phyloP scores from a whole-genome alignment of 768 basidiomycete species.

The Lentinula sp. region DNA sequence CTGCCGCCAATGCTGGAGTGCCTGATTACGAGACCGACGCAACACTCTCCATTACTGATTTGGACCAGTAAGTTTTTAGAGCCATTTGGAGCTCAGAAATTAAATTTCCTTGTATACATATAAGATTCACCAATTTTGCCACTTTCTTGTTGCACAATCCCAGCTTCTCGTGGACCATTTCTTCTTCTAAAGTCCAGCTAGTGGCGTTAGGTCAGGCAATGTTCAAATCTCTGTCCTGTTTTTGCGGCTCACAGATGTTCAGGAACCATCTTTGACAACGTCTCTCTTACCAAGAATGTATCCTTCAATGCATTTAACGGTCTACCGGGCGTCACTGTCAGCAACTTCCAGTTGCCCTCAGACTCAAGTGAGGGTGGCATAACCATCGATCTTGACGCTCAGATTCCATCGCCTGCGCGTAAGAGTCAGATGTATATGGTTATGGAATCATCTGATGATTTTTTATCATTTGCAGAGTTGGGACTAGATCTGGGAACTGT shows the following conservation, averaged over 20 bases:
- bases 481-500: slow-evolving; percentile 66
- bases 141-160: slow-evolving; percentile 59
- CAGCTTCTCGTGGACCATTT: slow-evolving; percentile 66
- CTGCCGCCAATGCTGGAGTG: slow-evolving; percentile 59
- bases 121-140: slow-evolving; percentile 60
- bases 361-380: slow-evolving; percentile 68
- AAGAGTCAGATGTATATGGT: slow-evolving; percentile 19
- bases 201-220: slow-evolving; percentile 36
- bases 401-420: slow-evolving; percentile 65
- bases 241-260: background rate
- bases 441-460: slow-evolving; percentile 10
- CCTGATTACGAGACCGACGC: slow-evolving; percentile 54
- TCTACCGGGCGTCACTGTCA: slow-evolving; percentile 64
- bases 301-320: slow-evolving; percentile 67
- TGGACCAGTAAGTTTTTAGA: slow-evolving; percentile 31
- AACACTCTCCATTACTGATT: slow-evolving; percentile 50
- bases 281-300: slow-evolving; percentile 53
- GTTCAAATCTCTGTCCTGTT: background rate
- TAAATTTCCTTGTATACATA: background rate
- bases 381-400: slow-evolving; percentile 59
- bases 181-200: slow-evolving; percentile 56
- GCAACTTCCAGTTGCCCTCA: slow-evolving; percentile 63
- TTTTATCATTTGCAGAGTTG: slow-evolving; percentile 36
- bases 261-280: slow-evolving; percentile 63
- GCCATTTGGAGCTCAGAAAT: too few species aligned